Base-by-base conservation (phyloP, 352 stramenopile genomes). In the Phytophthora citricola region DNA sequence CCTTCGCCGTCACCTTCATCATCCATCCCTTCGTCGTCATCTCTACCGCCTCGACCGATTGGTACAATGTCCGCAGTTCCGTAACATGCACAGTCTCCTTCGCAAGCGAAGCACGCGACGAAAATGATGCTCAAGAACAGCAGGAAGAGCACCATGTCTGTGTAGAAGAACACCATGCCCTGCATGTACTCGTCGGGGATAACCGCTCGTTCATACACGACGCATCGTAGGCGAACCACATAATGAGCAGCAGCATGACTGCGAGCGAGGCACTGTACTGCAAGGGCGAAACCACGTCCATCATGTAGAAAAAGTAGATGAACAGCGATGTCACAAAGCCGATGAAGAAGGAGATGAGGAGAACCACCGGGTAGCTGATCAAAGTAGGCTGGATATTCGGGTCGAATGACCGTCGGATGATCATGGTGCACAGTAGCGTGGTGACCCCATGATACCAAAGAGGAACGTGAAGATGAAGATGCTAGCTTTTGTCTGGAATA, bases 101-200 rank as follows among this genome's bases (percentile, higher is more conserved):
- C 84, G 41, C 83, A 93, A 6, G 84, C 84, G 53, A 91, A 89
- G 47, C 82, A 93, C 14, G 81, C 79, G 29, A 93, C 77, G 64
- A 93, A 85, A 62, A 93, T 87, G 66, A 90, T 89, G 64, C 81
- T 83, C 22, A 93, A 48, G 66, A 93, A 93, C 41, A 91, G 59
- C 34, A 93, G 45, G 72, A 91, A 93, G 10, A 93, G 77, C 52
- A 91, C 82, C 75, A 91, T 91, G 54, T 93, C 85, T 3, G 85
- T 93, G 71, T 93, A 93, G 69, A 90, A 93, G 66, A 90, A 90
- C 17, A 93, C 79, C 82, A 92, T 87, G 51, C 84, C 84, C 56
- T 91, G 83, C 84, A 93, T 91, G 68, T 91, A 93, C 66, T 93
- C 84, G 66, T 93, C 84, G 5, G 84, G 14, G 81, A 87, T 4